phyloP scores from a whole-genome alignment of 768 basidiomycete species.

The Lactifluus volemus region DNA sequence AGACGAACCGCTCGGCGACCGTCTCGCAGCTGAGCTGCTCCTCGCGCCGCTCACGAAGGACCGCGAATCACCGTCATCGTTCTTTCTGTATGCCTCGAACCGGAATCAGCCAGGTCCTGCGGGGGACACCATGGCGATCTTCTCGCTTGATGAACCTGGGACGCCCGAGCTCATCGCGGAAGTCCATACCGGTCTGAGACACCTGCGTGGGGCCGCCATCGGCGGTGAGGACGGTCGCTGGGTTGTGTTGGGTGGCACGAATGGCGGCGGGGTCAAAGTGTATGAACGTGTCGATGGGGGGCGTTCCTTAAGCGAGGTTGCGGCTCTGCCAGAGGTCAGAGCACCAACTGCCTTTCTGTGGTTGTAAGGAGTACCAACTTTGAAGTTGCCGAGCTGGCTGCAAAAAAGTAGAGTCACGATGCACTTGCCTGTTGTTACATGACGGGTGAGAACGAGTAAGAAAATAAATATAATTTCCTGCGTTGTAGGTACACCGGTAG shows the following conservation, averaged over 20 bases:
- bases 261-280: constrained; percentile 60
- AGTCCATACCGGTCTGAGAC: constrained; percentile 58
- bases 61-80: constrained; percentile 38
- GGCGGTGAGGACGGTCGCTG: constrained; percentile 53
- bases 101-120: constrained; percentile 60
- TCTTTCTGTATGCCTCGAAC: constrained; percentile 68
- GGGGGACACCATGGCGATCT: constrained; percentile 69
- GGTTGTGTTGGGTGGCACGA: constrained; percentile 54
- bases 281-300: constrained; percentile 60
- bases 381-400: background rate
- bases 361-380: background rate
- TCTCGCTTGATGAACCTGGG: constrained; percentile 41
- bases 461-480: too few species aligned
- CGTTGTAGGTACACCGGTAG: background rate
- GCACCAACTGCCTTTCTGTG: constrained; percentile 24
- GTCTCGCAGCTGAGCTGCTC: constrained; percentile 65
- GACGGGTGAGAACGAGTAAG: too few species aligned
- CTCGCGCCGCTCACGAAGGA: constrained; percentile 38
- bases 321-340: constrained; percentile 30
- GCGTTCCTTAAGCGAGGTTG: constrained; percentile 44
- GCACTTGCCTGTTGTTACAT: too few species aligned
- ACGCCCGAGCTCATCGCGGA: constrained; percentile 47
- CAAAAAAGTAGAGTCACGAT: too few species aligned
- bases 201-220: constrained; percentile 61
- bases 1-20: constrained; percentile 30